Evolutionary conservation across 1,139 yeast species (phyloP).

Genomic region (Kodamaea anthophila): DNA sequence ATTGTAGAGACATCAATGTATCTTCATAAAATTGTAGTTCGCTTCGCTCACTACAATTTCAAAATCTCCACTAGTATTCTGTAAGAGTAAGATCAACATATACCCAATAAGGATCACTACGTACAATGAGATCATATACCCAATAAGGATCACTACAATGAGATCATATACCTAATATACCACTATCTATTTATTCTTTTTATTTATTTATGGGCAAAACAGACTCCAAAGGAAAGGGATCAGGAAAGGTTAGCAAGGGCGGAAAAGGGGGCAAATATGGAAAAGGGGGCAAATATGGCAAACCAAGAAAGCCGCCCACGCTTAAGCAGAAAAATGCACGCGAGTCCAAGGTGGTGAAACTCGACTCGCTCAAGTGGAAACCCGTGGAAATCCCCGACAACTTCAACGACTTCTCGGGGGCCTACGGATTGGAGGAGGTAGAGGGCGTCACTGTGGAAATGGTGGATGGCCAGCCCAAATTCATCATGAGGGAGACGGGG

Average conservation of each 20-base stretch:
- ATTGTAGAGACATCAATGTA: too few relatives aligned
- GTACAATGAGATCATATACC: too few relatives aligned
- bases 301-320: slow-evolving; percentile 18
- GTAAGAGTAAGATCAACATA: too few relatives aligned
- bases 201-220: slow-evolving; percentile 3
- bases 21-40: too few relatives aligned
- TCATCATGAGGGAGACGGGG: slow-evolving; percentile 43
- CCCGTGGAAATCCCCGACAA: slow-evolving; percentile 78
- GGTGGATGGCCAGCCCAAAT: slow-evolving; percentile 59
- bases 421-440: slow-evolving; percentile 87
- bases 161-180: too few relatives aligned
- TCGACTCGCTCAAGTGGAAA: slow-evolving; percentile 65
- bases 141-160: too few relatives aligned
- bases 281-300: slow-evolving; percentile 8
- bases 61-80: too few relatives aligned
- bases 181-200: too few relatives aligned
- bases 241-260: slow-evolving; percentile 5
- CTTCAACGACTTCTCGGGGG: slow-evolving; percentile 81
- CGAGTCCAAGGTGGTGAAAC: slow-evolving; percentile 40
- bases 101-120: too few relatives aligned
- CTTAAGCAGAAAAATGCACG: slow-evolving; percentile 28
- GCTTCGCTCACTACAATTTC: too few relatives aligned
- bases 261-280: slow-evolving; percentile 10
- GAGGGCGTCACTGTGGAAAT: slow-evolving; percentile 83
- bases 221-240: neutral